Evolutionary conservation across 1,139 yeast genomes (phyloP).

Genomic region (Geotrichum siamense): DNA sequence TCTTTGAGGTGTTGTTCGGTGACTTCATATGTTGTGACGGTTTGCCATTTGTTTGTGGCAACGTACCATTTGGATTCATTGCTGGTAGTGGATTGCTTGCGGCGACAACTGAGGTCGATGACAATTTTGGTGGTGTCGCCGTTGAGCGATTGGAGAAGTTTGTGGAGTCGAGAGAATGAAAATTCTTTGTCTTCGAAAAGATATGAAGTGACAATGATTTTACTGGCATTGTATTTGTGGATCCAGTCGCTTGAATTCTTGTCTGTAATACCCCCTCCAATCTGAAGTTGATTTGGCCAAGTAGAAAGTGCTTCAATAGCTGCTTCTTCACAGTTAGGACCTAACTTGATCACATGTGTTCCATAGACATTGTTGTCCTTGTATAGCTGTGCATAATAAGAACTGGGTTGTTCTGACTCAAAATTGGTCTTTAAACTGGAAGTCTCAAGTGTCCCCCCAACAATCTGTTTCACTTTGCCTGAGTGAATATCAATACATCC

Average conservation of each 20-base stretch:
- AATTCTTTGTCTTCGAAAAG: conserved; percentile 56
- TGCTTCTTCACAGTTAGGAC: conserved; percentile 76
- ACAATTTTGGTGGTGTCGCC: conserved; percentile 49
- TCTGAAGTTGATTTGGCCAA: conserved; percentile 72
- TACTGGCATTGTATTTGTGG: conserved; percentile 52
- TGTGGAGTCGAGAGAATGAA: conserved; percentile 47
- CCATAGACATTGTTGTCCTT: conserved; percentile 51
- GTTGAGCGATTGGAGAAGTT: conserved; percentile 50
- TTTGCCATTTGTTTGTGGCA: conserved; percentile 97
- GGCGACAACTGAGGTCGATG: conserved; percentile 85
- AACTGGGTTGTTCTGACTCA: conserved; percentile 67
- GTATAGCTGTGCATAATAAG: conserved; percentile 72
- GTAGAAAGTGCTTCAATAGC: conserved; percentile 66
- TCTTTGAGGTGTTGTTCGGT: conserved; percentile 45
- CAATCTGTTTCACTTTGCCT: conserved; percentile 94
- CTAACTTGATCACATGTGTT: conserved; percentile 89
- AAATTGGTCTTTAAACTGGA: conserved; percentile 60
- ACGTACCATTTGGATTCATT: conserved; percentile 63
- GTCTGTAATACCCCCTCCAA: conserved; percentile 86
- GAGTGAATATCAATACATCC: conserved; percentile 95
- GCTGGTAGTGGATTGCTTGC: conserved; percentile 29
- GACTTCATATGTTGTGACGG: conserved; percentile 60
- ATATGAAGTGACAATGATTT: conserved; percentile 91
- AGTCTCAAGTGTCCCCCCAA: conserved; percentile 73
- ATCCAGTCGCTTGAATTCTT: conserved; percentile 74